Base-by-base conservation (phyloP, 1,284 basidiomycete species). In the Ceratobasidium sp. region DNA sequence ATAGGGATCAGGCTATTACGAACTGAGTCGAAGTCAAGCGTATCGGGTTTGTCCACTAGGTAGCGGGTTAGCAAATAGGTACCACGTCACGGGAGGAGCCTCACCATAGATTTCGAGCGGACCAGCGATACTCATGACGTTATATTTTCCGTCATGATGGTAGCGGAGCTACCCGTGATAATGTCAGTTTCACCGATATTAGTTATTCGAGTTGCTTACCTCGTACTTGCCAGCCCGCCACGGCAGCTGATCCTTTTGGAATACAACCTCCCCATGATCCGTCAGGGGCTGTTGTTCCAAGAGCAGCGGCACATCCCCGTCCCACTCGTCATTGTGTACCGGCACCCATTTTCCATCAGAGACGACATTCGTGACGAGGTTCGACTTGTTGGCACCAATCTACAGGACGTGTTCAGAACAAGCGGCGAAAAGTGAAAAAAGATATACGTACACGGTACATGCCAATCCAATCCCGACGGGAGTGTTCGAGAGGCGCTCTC, bases 401-500 rank as follows among this genome's bases (percentile, higher is more conserved):
- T 95, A 81, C 77, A 80, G 40, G 69, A 74, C n/a, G n/a, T 78
- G 71, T 70, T 25, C 6, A 71, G 8, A 7, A 22, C 1, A 54
- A 9, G 67, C 13, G 49, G 13, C 2, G 17, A 37, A 4, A 37
- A 22, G 5, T n/a, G 15, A 11, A 9, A 7, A 32, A 0, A 25
- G 25, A 52, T 57, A 75, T 37, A 82, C 86, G 54, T 80, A 92
- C 92, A 82, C 90, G 87, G 82, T 98, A 98, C 56, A 99, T 90
- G 13, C 97, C 98, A 80, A 99, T 94, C 98, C 97, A 99, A 83
- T 99, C 97, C 80, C 92, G 90, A n/a, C 95, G 89, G 15, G 96
- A 97, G 82, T 99, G 97, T 76, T 91, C 90, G 46, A 87, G 84
- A 0, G 97, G 96, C 0, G 95, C 97, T 70, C 90, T 90, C 97